Conservation (phyloP, 305 asterid species). For the Solanum aculeatissimum region DNA sequence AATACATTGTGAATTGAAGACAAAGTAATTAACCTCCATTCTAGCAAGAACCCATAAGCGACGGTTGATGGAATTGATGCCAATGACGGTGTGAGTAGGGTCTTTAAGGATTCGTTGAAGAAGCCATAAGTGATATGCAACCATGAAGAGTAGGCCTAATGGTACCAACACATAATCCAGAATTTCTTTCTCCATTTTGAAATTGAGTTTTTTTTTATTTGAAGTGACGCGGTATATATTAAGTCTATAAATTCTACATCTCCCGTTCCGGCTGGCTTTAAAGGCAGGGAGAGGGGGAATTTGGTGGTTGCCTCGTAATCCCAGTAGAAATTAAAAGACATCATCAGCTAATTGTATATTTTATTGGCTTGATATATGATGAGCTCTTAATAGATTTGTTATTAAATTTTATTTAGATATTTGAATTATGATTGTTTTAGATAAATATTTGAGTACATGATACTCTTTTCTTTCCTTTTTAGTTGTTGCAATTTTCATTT, state of each 20-base stretch:
- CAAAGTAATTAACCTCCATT: constrained; percentile 30
- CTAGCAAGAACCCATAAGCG: constrained; percentile 76
- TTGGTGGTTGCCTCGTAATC: neutral
- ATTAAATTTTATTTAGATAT: no score
- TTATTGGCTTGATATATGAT: no score
- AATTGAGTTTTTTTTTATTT: neutral
- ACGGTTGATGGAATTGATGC: constrained; percentile 78
- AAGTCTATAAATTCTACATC: neutral
- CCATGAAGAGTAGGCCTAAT: constrained; percentile 41
- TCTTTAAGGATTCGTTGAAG: constrained; percentile 42
- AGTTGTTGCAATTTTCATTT: no score
- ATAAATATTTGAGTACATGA: no score
- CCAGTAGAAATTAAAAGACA: neutral
- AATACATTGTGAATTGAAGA: neutral
- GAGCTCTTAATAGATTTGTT: no score
- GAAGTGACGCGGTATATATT: neutral
- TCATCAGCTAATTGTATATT: neutral
- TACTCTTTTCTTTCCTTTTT: no score
- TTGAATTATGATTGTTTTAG: no score
- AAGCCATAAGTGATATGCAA: constrained; percentile 69
- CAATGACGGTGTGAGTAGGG: constrained; percentile 65
- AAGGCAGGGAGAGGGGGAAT: neutral
- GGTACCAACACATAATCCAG: constrained; percentile 71
- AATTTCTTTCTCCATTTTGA: constrained; percentile 35
- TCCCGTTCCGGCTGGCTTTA: constrained; percentile 1